Conservation (phyloP, 2,329 filamentous ascomycete species). For the Bipolaris cookei region DNA sequence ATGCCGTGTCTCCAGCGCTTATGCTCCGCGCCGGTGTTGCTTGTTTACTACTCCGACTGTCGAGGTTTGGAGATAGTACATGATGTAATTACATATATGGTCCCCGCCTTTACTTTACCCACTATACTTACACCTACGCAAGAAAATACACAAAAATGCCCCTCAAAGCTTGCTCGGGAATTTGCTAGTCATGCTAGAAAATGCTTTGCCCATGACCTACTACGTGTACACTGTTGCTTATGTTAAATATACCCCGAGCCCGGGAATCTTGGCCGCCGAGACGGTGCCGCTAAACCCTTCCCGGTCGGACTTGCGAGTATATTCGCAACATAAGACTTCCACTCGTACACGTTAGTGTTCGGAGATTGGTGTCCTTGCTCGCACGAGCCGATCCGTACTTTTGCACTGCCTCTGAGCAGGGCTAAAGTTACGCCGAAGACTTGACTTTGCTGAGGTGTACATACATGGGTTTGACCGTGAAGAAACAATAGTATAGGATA, state of each 20-base stretch:
- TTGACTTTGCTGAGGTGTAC: background rate
- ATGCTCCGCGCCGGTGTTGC: too few species aligned
- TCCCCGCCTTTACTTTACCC: too few species aligned
- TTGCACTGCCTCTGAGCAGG: slow-evolving; percentile 9
- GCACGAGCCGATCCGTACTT: slow-evolving; percentile 4
- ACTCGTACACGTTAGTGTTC: background rate
- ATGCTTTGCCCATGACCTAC: background rate
- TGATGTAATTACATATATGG: too few species aligned
- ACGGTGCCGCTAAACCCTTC: background rate
- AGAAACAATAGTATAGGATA: slow-evolving; percentile 10
- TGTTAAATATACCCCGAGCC: background rate
- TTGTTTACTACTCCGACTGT: too few species aligned
- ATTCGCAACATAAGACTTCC: background rate
- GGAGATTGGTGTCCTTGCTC: background rate
- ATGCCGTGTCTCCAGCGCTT: too few species aligned
- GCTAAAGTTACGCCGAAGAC: background rate
- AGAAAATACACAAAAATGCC: too few species aligned
- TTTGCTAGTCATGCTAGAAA: background rate
- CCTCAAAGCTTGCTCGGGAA: too few species aligned
- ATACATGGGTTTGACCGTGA: slow-evolving; percentile 9
- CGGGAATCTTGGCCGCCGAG: slow-evolving; percentile 12
- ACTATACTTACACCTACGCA: background rate
- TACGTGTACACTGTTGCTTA: background rate
- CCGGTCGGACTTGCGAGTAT: slow-evolving; percentile 3
- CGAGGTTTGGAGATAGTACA: too few species aligned